Conservation (phyloP, 108 stramenopile species). For the Fragilaria radians region DNA sequence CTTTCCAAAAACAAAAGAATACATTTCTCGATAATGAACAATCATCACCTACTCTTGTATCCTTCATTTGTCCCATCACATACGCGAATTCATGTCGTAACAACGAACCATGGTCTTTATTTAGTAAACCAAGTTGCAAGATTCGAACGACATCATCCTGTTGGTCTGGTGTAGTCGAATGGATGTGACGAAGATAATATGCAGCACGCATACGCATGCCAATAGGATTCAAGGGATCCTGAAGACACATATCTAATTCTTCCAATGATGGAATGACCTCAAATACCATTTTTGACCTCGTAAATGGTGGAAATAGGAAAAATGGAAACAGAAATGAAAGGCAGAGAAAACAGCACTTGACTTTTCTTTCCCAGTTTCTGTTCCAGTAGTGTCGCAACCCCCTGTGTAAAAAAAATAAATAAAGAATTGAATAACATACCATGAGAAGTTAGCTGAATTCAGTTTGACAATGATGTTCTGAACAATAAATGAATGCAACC, state of each 20-base stretch:
- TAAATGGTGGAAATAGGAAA: too few species aligned
- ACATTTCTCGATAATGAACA: not conserved
- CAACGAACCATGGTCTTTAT: slow-evolving; percentile 67
- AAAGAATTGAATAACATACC: too few species aligned
- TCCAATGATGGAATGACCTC: not conserved
- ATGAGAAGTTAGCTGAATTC: too few species aligned
- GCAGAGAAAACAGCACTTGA: too few species aligned
- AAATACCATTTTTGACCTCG: too few species aligned
- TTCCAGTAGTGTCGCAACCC: too few species aligned
- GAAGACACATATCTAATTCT: not conserved
- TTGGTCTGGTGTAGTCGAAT: not conserved
- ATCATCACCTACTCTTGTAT: slow-evolving; percentile 15
- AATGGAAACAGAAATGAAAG: too few species aligned
- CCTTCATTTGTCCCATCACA: slow-evolving; percentile 93
- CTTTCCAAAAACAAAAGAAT: not conserved
- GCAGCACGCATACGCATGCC: slow-evolving; percentile 89
- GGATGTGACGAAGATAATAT: slow-evolving; percentile 48
- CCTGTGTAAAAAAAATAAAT: too few species aligned
- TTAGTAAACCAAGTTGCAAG: slow-evolving; percentile 39
- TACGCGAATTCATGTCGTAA: slow-evolving; percentile 98
- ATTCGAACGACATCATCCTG: slow-evolving; percentile 29
- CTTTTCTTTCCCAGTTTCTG: too few species aligned
- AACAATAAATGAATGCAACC: too few species aligned
- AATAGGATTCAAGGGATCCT: slow-evolving; percentile 35
- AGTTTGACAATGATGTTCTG: too few species aligned